Conservation (phyloP, 306 rosid genomes). For the Ormosia emarginata region DNA sequence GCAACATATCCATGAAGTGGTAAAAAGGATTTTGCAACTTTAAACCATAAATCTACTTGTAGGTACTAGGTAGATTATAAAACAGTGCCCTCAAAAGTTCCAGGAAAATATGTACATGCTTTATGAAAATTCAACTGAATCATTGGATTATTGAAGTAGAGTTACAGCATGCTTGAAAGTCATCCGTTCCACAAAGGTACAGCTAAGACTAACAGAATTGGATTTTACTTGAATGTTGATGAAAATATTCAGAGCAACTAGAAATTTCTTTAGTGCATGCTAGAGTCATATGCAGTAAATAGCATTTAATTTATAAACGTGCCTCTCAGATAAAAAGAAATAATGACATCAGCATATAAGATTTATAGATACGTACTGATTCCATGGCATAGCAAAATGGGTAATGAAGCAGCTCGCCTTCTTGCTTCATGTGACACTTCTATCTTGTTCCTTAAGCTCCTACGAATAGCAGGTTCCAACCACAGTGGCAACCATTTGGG, state of each 20-base stretch:
- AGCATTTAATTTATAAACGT: background rate
- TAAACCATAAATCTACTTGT: background rate
- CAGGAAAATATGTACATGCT: background rate
- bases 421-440: conserved; percentile 81
- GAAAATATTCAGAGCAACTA: background rate
- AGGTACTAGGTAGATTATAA: too few relatives aligned
- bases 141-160: too few relatives aligned
- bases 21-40: background rate
- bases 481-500: background rate
- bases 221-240: background rate
- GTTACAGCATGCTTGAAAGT: too few relatives aligned
- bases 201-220: background rate
- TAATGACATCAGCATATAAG: background rate
- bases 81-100: background rate
- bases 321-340: background rate
- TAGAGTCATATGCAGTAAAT: background rate
- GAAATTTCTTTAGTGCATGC: background rate
- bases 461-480: conserved; percentile 25
- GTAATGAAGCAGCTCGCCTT: conserved; percentile 86
- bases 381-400: conserved; percentile 83
- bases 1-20: background rate
- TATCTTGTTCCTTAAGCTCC: conserved; percentile 83
- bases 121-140: too few relatives aligned
- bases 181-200: too few relatives aligned
- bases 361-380: conserved; percentile 44